Conservation (phyloP, 2,329 filamentous ascomycete genomes). For the Grosmannia penicillata region DNA sequence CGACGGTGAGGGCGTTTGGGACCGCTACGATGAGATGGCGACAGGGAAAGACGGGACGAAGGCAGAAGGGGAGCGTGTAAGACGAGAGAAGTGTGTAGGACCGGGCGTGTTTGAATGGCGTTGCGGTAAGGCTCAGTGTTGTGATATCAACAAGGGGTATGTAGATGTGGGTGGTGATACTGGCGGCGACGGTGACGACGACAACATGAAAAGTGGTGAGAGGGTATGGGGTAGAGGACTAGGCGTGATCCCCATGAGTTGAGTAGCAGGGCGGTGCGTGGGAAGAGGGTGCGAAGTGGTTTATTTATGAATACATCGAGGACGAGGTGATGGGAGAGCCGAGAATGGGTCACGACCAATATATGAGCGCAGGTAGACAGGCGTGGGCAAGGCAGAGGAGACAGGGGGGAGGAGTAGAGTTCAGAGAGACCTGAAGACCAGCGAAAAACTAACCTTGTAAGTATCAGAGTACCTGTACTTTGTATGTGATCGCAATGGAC, state of each 20-base stretch:
- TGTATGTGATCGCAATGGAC: neutral
- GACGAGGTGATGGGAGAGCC: neutral
- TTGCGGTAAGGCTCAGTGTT: neutral
- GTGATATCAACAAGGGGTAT: slow-evolving; percentile 1
- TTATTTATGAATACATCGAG: slow-evolving; percentile 8
- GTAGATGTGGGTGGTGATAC: neutral
- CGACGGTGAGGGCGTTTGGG: neutral
- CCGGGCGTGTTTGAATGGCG: too few species aligned
- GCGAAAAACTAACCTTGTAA: neutral
- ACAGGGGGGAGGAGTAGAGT: neutral
- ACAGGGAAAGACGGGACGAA: neutral
- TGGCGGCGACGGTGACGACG: neutral
- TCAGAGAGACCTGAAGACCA: neutral
- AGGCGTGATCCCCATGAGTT: too few species aligned
- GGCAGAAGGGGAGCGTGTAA: neutral
- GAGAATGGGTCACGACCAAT: neutral
- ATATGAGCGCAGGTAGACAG: neutral
- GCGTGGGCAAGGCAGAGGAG: neutral
- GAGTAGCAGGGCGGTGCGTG: neutral
- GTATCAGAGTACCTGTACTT: neutral
- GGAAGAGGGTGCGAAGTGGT: slow-evolving; percentile 2
- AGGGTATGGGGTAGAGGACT: slow-evolving; percentile 2
- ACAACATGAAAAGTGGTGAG: neutral
- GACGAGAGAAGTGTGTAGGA: neutral
- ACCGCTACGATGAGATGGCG: neutral